phyloP scores from a whole-genome alignment of 1,284 basidiomycete species.

The Testicularia cyperi region DNA sequence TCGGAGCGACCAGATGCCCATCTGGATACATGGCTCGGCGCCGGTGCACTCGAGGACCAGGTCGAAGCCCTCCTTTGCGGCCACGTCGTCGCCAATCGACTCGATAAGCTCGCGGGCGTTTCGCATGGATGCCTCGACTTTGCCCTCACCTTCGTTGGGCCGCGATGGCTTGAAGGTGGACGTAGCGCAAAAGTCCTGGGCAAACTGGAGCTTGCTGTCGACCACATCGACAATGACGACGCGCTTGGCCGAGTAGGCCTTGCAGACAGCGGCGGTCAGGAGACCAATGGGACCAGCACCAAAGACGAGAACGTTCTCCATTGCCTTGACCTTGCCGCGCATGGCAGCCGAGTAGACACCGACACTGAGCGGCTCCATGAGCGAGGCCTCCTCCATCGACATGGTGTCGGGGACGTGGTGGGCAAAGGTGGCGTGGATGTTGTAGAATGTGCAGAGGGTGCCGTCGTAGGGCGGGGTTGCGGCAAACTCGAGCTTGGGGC shows the following conservation, averaged over 20 bases:
- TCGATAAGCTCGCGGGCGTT: slow-evolving; percentile 63
- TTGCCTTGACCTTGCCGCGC: slow-evolving; percentile 69
- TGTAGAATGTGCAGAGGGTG: slow-evolving; percentile 72
- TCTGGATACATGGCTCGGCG: slow-evolving; percentile 57
- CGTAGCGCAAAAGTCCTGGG: slow-evolving; percentile 82
- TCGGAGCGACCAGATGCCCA: slow-evolving; percentile 45
- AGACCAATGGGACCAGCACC: slow-evolving; percentile 88
- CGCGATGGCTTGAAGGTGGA: slow-evolving; percentile 71
- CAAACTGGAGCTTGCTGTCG: slow-evolving; percentile 78
- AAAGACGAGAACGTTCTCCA: slow-evolving; percentile 67
- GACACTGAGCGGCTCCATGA: slow-evolving; percentile 92
- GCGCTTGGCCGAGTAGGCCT: slow-evolving; percentile 65
- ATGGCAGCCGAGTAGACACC: slow-evolving; percentile 83
- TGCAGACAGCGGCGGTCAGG: slow-evolving; percentile 87
- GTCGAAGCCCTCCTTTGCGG: slow-evolving; percentile 65
- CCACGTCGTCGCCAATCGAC: slow-evolving; percentile 62
- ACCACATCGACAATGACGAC: slow-evolving; percentile 70
- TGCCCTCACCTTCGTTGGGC: slow-evolving; percentile 46
- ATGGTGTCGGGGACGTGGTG: slow-evolving; percentile 62
- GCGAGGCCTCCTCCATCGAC: slow-evolving; percentile 62
- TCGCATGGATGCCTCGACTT: slow-evolving; percentile 62
- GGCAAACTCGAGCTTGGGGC: slow-evolving; percentile 75
- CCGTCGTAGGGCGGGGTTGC: slow-evolving; percentile 89
- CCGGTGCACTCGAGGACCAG: slow-evolving; percentile 68
- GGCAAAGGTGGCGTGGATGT: slow-evolving; percentile 54